Evolutionary conservation across 2,329 filamentous ascomycete genomes (phyloP).

Genomic region (Phialophora macrospora): DNA sequence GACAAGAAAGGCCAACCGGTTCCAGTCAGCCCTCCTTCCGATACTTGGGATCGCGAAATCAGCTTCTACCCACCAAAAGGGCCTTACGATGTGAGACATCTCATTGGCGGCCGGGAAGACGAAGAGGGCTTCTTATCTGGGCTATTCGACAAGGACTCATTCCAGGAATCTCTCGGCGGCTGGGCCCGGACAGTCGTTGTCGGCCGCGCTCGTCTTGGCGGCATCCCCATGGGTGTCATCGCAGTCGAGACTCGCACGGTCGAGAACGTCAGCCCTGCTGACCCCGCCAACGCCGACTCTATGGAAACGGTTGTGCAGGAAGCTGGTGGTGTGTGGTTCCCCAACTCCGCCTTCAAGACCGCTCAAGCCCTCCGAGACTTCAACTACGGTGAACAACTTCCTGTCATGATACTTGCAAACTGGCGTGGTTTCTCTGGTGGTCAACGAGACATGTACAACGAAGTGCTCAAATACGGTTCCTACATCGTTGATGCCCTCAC

Average conservation of each 20-base stretch:
- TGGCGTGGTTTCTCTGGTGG: slow-evolving; percentile 99
- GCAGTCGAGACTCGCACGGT: slow-evolving; percentile 93
- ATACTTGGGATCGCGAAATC: slow-evolving; percentile 92
- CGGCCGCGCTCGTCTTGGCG: slow-evolving; percentile 91
- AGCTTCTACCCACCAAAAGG: slow-evolving; percentile 80
- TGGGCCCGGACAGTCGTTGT: slow-evolving; percentile 98
- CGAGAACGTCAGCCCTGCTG: slow-evolving; percentile 94
- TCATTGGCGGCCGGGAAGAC: slow-evolving; percentile 86
- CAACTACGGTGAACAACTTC: slow-evolving; percentile 97
- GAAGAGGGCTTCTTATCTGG: slow-evolving; percentile 85
- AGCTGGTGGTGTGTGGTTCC: slow-evolving; percentile 99
- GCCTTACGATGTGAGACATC: slow-evolving; percentile 88
- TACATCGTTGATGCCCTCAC: slow-evolving; percentile 98
- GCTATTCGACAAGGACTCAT: slow-evolving; percentile 95
- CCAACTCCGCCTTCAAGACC: slow-evolving; percentile 99
- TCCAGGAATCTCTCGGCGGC: slow-evolving; percentile 92
- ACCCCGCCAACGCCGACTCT: slow-evolving; percentile 97
- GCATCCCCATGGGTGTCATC: slow-evolving; percentile 98
- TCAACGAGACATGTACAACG: slow-evolving; percentile 99
- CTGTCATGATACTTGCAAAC: slow-evolving; percentile 98
- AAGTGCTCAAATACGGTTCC: slow-evolving; percentile 98
- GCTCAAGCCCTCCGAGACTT: slow-evolving; percentile 98
- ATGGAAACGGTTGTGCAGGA: slow-evolving; percentile 94
- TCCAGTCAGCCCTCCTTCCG: slow-evolving; percentile 83
- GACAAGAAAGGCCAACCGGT: slow-evolving; percentile 93